Evolutionary conservation across 306 rosid genomes (phyloP).

Genomic region (Phaseolus lunatus): DNA sequence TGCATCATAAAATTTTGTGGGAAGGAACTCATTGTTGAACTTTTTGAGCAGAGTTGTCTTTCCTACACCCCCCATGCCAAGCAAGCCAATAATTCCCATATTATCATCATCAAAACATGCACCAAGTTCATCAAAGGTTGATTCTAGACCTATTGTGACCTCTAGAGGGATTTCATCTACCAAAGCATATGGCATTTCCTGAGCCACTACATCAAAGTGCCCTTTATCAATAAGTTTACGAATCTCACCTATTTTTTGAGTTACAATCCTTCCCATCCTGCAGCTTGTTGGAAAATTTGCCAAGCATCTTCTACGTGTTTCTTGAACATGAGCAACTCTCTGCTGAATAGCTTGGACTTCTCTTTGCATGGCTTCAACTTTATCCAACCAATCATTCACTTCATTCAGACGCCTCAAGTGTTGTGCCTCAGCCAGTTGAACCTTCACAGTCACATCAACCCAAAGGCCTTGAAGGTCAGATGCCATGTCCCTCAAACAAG

Average conservation of each 20-base stretch:
- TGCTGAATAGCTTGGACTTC: neutral
- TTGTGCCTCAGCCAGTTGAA: neutral
- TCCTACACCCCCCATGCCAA: slow-evolving; percentile 7
- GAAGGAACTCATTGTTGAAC: slow-evolving; percentile 4
- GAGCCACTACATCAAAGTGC: slow-evolving; percentile 14
- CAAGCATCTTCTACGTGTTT: neutral
- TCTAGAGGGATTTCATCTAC: slow-evolving; percentile 10
- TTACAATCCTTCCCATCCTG: neutral
- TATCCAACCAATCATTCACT: slow-evolving; percentile 9
- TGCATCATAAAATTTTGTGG: neutral
- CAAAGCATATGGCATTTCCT: neutral
- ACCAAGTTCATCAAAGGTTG: neutral
- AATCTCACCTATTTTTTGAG: neutral
- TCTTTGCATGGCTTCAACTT: slow-evolving; percentile 7
- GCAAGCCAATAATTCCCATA: neutral
- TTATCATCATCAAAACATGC: neutral
- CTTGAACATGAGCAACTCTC: neutral
- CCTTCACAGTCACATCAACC: neutral
- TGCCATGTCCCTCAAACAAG: neutral
- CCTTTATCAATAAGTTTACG: neutral
- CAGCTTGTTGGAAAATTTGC: neutral
- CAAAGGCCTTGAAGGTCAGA: neutral
- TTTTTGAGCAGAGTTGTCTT: slow-evolving; percentile 11
- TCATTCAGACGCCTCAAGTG: neutral
- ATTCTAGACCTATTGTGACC: neutral